These are phyloP conservation scores for Tetraselmis striata DNA, from an alignment of 139 green algal genomes.

Conservation along the genomic window DNA sequence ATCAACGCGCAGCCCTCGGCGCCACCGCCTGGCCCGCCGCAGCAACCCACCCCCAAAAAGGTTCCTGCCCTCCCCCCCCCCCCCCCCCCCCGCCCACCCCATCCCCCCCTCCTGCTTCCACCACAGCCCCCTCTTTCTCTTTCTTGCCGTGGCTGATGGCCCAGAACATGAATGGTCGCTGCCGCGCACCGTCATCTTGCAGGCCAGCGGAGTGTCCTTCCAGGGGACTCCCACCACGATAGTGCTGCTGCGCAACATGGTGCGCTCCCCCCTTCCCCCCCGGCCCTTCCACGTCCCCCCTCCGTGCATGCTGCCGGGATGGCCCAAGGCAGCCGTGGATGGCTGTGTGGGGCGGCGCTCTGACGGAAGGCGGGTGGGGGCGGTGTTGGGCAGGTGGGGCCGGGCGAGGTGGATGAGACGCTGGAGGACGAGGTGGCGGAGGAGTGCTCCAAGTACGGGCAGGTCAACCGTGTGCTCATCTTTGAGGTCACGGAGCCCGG, in stretches of 20 bases:
- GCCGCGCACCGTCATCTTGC: no score
- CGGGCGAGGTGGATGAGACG: constrained; percentile 84
- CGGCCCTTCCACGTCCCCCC: no score
- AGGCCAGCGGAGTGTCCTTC: constrained; percentile 3
- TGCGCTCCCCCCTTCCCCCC: constrained; percentile 1
- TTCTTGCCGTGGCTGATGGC: no score
- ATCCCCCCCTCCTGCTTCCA: no score
- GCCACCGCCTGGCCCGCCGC: background rate
- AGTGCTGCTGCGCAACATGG: constrained; percentile 67
- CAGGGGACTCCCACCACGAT: constrained; percentile 43
- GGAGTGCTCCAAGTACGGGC: constrained; percentile 86
- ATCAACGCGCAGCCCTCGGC: constrained; percentile 38
- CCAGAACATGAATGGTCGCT: no score
- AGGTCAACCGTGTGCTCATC: constrained; percentile 75
- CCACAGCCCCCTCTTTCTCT: no score
- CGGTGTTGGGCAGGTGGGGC: constrained; percentile 57
- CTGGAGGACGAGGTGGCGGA: constrained; percentile 81
- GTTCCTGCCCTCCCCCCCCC: background rate
- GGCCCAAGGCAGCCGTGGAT: no score
- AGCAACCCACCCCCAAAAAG: background rate
- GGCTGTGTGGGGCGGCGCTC: no score
- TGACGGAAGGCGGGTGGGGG: no score
- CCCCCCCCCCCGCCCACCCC: no score
- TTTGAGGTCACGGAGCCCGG: constrained; percentile 79
- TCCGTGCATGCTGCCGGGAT: no score